A percentile compares a stretch with the other conserved stretches of the same genome.
phyloP scores from a whole-genome alignment of 192 early-diverging fungal genomes.

The Kickxella alabastrina region DNA sequence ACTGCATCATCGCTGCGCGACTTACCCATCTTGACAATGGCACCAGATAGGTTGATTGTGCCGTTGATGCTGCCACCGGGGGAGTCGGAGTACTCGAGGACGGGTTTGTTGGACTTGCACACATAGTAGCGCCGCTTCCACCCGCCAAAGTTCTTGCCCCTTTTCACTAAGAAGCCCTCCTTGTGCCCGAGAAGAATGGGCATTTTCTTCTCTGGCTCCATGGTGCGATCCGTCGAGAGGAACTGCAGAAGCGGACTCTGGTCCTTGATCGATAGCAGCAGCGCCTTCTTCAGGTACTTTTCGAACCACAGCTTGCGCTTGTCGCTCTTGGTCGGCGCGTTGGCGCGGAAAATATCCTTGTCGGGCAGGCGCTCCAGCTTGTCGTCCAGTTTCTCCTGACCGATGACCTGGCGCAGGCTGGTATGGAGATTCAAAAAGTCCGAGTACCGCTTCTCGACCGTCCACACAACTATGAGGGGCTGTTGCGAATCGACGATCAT shows the following conservation, averaged over 20 bases:
- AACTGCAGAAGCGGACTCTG: constrained; percentile 68
- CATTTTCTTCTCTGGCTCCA: constrained; percentile 47
- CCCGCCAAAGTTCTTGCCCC: constrained; percentile 95
- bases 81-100: constrained; percentile 81
- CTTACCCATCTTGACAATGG: constrained; percentile 46
- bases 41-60: constrained; percentile 71
- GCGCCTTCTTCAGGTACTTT: constrained; percentile 73
- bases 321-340: constrained; percentile 82
- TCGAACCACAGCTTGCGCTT: constrained; percentile 83
- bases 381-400: constrained; percentile 35
- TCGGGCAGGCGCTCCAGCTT: constrained; percentile 78
- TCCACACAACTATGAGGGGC: constrained; percentile 65
- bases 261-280: constrained; percentile 58
- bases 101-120: constrained; percentile 56
- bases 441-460: constrained; percentile 80
- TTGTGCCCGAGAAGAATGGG: constrained; percentile 60
- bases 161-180: constrained; percentile 87
- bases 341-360: constrained; percentile 73
- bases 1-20: constrained; percentile 17
- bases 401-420: constrained; percentile 58
- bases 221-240: constrained; percentile 65
- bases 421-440: constrained; percentile 81
- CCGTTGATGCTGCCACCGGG: constrained; percentile 70
- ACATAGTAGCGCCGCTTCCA: constrained; percentile 92
- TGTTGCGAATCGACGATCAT: constrained; percentile 43